Conservation (phyloP, 495 filamentous ascomycete species). For the Trichodelitschia bisporula region DNA sequence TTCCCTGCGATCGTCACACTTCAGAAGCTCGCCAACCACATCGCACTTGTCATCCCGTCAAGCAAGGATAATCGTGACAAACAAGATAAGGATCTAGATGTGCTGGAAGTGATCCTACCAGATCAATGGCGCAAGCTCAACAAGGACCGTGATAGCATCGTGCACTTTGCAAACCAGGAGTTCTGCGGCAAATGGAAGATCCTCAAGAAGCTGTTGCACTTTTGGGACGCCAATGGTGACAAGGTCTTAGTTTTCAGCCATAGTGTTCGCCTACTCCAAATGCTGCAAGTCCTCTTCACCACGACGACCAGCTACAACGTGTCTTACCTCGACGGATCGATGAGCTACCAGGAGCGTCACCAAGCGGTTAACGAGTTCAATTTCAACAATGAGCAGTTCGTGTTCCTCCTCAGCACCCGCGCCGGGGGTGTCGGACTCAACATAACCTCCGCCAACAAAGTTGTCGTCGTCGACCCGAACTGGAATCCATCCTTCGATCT, state of each 20-base stretch:
- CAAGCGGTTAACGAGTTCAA: conserved; percentile 79
- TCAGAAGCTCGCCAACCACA: conserved; percentile 77
- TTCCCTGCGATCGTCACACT: conserved; percentile 68
- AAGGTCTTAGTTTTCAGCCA: conserved; percentile 91
- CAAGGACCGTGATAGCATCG: conserved; percentile 46
- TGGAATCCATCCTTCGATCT: conserved; percentile 92
- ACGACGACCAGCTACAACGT: conserved; percentile 69
- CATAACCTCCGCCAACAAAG: conserved; percentile 94
- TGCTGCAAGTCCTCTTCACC: conserved; percentile 67
- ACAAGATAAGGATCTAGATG: conserved; percentile 53
- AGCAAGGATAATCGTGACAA: conserved; percentile 44
- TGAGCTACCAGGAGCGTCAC: conserved; percentile 64
- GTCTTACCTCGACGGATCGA: conserved; percentile 69
- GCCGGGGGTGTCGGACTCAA: conserved; percentile 81
- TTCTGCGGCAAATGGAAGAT: conserved; percentile 98
- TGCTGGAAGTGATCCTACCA: conserved; percentile 51
- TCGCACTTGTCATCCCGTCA: conserved; percentile 68
- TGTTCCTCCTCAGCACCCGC: conserved; percentile 86
- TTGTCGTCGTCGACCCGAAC: conserved; percentile 90
- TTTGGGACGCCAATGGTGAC: conserved; percentile 47
- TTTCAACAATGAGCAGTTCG: conserved; percentile 64
- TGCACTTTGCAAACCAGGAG: conserved; percentile 67
- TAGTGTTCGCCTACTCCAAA: conserved; percentile 60
- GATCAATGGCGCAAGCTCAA: conserved; percentile 56
- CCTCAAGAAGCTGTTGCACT: conserved; percentile 58